Conservation (phyloP, 2,329 filamentous ascomycete species). For the Phaeoacremonium minimum region DNA sequence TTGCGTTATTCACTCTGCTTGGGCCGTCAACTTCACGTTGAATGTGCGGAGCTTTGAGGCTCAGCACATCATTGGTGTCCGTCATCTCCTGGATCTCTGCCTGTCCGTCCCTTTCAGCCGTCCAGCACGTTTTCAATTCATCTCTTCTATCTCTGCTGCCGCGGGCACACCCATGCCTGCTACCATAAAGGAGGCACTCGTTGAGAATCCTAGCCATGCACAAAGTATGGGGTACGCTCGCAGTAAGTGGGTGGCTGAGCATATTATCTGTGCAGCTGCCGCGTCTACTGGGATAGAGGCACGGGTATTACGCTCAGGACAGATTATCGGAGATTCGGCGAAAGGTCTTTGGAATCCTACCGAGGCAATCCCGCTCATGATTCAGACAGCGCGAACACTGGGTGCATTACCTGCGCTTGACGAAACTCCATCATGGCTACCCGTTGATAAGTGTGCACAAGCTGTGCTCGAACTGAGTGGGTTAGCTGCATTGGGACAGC, state of each 20-base stretch:
- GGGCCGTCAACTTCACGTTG: constrained; percentile 53
- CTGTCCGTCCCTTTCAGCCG: constrained; percentile 21
- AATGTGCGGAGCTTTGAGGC: constrained; percentile 41
- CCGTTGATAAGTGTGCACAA: too few relatives aligned
- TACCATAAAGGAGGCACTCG: constrained; percentile 26
- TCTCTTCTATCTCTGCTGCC: constrained; percentile 37
- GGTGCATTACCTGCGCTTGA: constrained; percentile 39
- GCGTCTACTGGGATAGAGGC: constrained; percentile 23
- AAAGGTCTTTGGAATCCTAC: constrained; percentile 43
- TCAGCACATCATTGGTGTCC: constrained; percentile 37
- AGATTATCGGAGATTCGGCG: constrained; percentile 41
- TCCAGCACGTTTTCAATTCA: constrained; percentile 36
- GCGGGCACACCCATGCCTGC: constrained; percentile 30
- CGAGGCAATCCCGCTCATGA: constrained; percentile 45
- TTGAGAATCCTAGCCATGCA: constrained; percentile 29
- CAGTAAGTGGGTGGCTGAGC: constrained; percentile 44
- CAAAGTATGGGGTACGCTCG: constrained; percentile 47
- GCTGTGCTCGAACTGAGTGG: too few relatives aligned
- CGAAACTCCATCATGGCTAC: constrained; percentile 33
- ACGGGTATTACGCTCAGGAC: constrained; percentile 33
- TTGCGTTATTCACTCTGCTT: constrained; percentile 44
- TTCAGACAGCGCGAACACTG: constrained; percentile 38
- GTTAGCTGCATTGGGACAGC: constrained; percentile 7
- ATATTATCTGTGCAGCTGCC: constrained; percentile 29
- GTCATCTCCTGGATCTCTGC: constrained; percentile 38